Evolutionary conservation across 148 eudicot species (phyloP).

Genomic region (Silene uniflora): DNA sequence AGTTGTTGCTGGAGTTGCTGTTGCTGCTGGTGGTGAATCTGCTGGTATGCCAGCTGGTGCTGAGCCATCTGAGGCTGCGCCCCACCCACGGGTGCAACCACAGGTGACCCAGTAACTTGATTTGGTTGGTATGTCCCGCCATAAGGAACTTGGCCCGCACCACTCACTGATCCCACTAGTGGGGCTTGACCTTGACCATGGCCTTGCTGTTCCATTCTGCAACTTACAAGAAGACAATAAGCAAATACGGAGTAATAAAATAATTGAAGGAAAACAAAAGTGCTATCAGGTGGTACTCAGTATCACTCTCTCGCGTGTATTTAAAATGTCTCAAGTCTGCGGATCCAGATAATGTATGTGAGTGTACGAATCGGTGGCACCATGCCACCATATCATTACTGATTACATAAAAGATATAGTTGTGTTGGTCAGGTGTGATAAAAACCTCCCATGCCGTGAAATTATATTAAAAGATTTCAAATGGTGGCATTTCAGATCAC

Average conservation of each 20-base stretch:
- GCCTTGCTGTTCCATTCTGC: slow-evolving; percentile 73
- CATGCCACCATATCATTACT: background rate
- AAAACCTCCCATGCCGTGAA: background rate
- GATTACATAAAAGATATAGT: background rate
- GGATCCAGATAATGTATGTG: background rate
- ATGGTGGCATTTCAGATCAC: background rate
- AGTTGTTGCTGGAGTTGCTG: slow-evolving; percentile 69
- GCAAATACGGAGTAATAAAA: background rate
- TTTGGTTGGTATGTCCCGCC: slow-evolving; percentile 46
- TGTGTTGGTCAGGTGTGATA: background rate
- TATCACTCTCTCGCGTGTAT: background rate
- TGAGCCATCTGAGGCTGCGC: slow-evolving; percentile 50
- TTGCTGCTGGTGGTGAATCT: slow-evolving; percentile 71
- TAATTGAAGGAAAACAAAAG: background rate
- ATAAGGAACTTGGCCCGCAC: slow-evolving; percentile 48
- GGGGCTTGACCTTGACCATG: slow-evolving; percentile 51
- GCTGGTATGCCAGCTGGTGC: slow-evolving; percentile 72
- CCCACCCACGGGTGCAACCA: slow-evolving; percentile 40
- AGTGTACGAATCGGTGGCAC: background rate
- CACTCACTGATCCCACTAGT: slow-evolving; percentile 36
- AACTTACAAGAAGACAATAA: background rate
- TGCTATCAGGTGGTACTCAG: background rate
- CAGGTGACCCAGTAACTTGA: slow-evolving; percentile 50
- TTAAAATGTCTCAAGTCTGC: background rate
- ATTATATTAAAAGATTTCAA: background rate